Evolutionary conservation across 768 basidiomycete species (phyloP), one percentile per base, ranked within the genome.

Genomic region (Lactarius tabidus): DNA sequence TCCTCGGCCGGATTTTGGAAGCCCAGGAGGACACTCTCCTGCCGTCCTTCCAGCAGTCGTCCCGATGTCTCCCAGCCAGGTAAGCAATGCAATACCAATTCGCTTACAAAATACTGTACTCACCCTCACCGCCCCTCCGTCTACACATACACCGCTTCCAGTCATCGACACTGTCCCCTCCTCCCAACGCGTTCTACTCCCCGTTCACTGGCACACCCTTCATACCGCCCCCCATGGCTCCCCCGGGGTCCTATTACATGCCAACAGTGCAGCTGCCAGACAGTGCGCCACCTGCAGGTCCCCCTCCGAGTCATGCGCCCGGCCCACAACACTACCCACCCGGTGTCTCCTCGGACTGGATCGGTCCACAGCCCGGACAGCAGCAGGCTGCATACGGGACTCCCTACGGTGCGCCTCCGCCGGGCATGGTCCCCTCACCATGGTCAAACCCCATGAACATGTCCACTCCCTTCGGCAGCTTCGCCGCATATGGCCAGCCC

Each of bases 161-260:
- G 29, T 48, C 60, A 1, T 69, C 70, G 17, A 68, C 70, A 6
- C 57, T 59, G 39, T 74, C 72, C 64, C 57, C 54, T 14, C 69
- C 65, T 15, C 17, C 20, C 55, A 38, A 62, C 35, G 48, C 48
- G 23, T 69, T 65, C 54, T 70, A 59, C n/a, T 69, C 64, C 41
- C 67, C 69, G 0, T 68, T 58, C 38, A 35, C 60, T 3, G 68
- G 69, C 10, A 63, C 69, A 18, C 73, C 73, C 10, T 72, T 68
- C 68, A 36, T 66, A 28, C 43, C 57, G 14, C 36, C 60, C 9
- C 41, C 60, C 31, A 62, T 65, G 62, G 61, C 63, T 0, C 45
- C 64, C 15, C 75, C 75, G 15, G 70, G 72, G 6, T 76, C 76
- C 39, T 77, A 76, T 69, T 73, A 70, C 63, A 70, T 74, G 64